Evolutionary conservation across 2,329 filamentous ascomycete species (phyloP).

Genomic region (Didymella pomorum): DNA sequence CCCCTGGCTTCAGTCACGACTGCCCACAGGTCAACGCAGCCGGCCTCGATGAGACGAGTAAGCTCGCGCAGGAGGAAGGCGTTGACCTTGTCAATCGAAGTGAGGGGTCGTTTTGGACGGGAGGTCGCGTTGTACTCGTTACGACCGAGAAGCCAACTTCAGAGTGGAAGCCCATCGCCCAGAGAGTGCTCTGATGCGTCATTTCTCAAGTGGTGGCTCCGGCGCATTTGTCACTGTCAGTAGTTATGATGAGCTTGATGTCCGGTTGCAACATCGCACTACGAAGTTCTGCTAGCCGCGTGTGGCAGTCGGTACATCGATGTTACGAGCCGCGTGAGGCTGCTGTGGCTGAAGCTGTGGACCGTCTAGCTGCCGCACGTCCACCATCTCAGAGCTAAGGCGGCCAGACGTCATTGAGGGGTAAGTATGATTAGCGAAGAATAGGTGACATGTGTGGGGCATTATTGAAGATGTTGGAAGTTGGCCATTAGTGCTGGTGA

Average conservation of each 20-base stretch:
- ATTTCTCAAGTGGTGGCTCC: not conserved
- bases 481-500: not conserved
- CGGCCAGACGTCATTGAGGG: slow-evolving; percentile 19
- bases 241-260: not conserved
- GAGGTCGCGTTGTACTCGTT: slow-evolving; percentile 52
- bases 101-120: slow-evolving; percentile 42
- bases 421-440: not conserved
- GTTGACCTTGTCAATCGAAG: slow-evolving; percentile 26
- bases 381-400: slow-evolving; percentile 2
- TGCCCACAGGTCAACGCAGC: slow-evolving; percentile 33
- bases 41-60: slow-evolving; percentile 33
- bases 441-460: not conserved
- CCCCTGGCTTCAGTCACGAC: slow-evolving; percentile 33
- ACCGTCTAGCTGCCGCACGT: slow-evolving; percentile 5
- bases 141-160: slow-evolving; percentile 49
- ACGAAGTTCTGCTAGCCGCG: not conserved
- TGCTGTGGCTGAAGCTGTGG: slow-evolving; percentile 19
- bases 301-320: slow-evolving; percentile 1
- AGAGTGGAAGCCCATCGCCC: slow-evolving; percentile 50
- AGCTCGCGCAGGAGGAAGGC: slow-evolving; percentile 33
- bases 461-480: not conserved
- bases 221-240: not conserved
- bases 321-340: slow-evolving; percentile 10
- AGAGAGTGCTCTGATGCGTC: slow-evolving; percentile 35
- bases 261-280: slow-evolving; percentile 1